A percentile compares a stretch with the other conserved stretches of the same genome.
phyloP scores from a whole-genome alignment of 192 early-diverging fungal genomes.

The Linnemannia zychae region DNA sequence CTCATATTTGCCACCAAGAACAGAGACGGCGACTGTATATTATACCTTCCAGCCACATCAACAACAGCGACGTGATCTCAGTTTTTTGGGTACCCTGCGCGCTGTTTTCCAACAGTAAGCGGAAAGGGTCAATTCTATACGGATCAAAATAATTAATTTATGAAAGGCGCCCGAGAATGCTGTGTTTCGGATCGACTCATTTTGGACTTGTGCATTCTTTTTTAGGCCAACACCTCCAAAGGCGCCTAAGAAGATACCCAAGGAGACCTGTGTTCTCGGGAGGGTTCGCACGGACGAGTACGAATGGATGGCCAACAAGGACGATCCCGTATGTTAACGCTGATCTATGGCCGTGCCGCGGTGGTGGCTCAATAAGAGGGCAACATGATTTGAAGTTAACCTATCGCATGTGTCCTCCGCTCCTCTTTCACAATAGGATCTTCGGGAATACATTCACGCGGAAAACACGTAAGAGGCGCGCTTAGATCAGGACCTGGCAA shows the following conservation, averaged over 20 bases:
- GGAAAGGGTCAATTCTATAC: background rate
- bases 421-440: constrained; percentile 36
- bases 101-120: constrained; percentile 52
- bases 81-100: constrained; percentile 44
- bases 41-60: constrained; percentile 19
- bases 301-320: constrained; percentile 66
- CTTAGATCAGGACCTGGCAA: constrained; percentile 13
- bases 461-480: constrained; percentile 63
- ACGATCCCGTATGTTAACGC: constrained; percentile 59
- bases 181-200: background rate
- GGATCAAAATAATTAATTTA: constrained; percentile 4
- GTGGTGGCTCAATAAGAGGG: background rate
- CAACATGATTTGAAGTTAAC: background rate
- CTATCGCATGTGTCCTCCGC: constrained; percentile 6
- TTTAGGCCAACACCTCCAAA: constrained; percentile 48
- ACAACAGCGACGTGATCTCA: constrained; percentile 39
- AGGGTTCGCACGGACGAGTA: constrained; percentile 61
- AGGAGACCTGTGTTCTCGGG: constrained; percentile 52
- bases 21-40: background rate
- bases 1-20: background rate
- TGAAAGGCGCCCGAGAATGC: background rate
- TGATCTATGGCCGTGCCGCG: background rate
- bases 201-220: background rate
- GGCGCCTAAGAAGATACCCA: constrained; percentile 57
- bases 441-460: constrained; percentile 60